Base-by-base conservation (phyloP, 805 yeast genomes). In the Candida ipomoeae region DNA sequence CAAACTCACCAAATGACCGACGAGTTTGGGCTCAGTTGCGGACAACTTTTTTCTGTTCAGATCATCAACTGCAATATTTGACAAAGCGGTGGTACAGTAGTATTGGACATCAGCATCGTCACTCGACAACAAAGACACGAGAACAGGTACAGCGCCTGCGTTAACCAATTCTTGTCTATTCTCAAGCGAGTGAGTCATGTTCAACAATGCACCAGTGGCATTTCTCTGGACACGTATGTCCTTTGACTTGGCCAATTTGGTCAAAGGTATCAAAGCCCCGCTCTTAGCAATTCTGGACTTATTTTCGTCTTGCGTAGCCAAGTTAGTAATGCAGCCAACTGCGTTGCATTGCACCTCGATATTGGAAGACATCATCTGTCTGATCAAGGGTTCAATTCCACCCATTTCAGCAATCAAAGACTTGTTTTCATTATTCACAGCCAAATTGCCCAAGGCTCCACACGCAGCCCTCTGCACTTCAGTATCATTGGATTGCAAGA, bases 271-370 rank as follows among this genome's bases (percentile, higher is more conserved):
- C 53, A 94, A 78, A 1, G 99, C 99, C 17, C 99, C 99, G 20
- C 95, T 85, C 44, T 90, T 85, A 18, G 99, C 99, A 62, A 94
- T 94, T 67, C 89, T 90, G 48, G 94, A 84, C 69, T 94, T 94
- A 72, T 94, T 94, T 62, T 89, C 96, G 69, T 94, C 99, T 70
- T 89, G 96, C 6, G 99, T 94, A 6, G 99, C 99, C 68, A 94
- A 80, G 66, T 94, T 94, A 35, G 99, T 94, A 64, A 94, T 91
- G 68, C 99, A 94, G 15, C 99, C 99, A 50, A 94, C 99, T 2
- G 99, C 99, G 66, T 94, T 94, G 70, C 99, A 94, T 71, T 94
- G 99, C 37, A 94, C 98, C 69, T 94, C 99, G 51, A 94, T 96
- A 63, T 94, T 94, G 49, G 94, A 82, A 39, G 96, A 86, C 86